phyloP scores from a whole-genome alignment of 192 early-diverging fungal species.

The Dispira simplex region DNA sequence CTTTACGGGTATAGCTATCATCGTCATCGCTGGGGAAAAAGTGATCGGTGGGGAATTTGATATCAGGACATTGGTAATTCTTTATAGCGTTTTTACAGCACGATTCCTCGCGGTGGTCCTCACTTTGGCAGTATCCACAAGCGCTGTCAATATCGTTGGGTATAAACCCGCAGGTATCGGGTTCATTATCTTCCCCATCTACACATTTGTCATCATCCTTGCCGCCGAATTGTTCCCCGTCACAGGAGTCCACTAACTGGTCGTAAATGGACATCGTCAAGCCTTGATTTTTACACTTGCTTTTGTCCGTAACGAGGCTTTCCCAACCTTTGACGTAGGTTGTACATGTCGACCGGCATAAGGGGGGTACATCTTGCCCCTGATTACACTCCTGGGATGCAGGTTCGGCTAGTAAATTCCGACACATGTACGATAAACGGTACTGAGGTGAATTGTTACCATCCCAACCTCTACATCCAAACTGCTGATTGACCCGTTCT shows the following conservation, averaged over 20 bases:
- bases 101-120: background rate
- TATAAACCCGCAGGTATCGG: slow-evolving; percentile 9
- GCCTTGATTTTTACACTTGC: background rate
- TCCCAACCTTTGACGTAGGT: slow-evolving; percentile 7
- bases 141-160: background rate
- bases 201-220: background rate
- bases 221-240: background rate
- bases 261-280: background rate
- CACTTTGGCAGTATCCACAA: background rate
- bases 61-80: background rate
- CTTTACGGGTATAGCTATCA: background rate
- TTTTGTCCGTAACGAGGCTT: background rate
- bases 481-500: slow-evolving; percentile 17
- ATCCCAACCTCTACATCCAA: slow-evolving; percentile 20
- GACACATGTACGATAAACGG: slow-evolving; percentile 22
- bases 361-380: slow-evolving; percentile 10
- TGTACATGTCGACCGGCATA: background rate
- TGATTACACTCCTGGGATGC: slow-evolving; percentile 17
- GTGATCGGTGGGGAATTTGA: background rate
- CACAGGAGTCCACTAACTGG: background rate
- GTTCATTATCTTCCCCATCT: slow-evolving; percentile 5
- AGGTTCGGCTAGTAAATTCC: slow-evolving; percentile 19
- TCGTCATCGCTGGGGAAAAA: background rate
- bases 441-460: slow-evolving; percentile 17
- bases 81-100: background rate